Conservation (phyloP, 257 asterid genomes). For the Asclepias syriaca region DNA sequence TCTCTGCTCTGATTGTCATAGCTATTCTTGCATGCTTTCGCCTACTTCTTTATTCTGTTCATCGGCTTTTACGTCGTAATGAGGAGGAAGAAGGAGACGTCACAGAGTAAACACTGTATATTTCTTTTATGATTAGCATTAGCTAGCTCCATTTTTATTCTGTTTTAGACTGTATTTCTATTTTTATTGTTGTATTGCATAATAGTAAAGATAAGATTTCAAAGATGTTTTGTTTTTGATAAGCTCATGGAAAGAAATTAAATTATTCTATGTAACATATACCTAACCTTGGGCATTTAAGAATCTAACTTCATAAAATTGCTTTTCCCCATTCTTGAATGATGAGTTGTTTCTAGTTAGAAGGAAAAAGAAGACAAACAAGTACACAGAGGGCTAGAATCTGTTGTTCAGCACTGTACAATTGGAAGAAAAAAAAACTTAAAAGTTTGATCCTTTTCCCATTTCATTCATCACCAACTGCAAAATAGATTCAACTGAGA, state of each 20-base stretch:
- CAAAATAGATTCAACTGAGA: conserved; percentile 23
- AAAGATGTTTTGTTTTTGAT: too few relatives aligned
- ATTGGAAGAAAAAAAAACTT: background rate
- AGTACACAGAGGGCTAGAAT: background rate
- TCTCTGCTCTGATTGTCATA: conserved; percentile 41
- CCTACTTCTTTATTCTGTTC: conserved; percentile 26
- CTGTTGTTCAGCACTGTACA: background rate
- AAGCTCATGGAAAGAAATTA: too few relatives aligned
- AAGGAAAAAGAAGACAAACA: background rate
- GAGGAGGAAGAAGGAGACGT: background rate
- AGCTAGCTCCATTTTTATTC: too few relatives aligned
- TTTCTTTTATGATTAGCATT: background rate
- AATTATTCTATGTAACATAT: too few relatives aligned
- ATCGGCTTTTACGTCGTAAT: conserved; percentile 14
- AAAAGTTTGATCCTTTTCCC: background rate
- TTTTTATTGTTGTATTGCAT: too few relatives aligned
- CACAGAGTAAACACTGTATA: background rate
- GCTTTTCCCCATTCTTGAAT: background rate
- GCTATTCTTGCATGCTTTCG: conserved; percentile 34
- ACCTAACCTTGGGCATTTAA: background rate
- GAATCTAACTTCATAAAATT: background rate
- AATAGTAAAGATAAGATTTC: too few relatives aligned
- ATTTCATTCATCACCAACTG: background rate
- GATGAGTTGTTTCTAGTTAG: background rate
- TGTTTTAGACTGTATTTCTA: too few relatives aligned